phyloP scores from a whole-genome alignment of 1,139 yeast genomes.

The Arxiozyma slooffiae region DNA sequence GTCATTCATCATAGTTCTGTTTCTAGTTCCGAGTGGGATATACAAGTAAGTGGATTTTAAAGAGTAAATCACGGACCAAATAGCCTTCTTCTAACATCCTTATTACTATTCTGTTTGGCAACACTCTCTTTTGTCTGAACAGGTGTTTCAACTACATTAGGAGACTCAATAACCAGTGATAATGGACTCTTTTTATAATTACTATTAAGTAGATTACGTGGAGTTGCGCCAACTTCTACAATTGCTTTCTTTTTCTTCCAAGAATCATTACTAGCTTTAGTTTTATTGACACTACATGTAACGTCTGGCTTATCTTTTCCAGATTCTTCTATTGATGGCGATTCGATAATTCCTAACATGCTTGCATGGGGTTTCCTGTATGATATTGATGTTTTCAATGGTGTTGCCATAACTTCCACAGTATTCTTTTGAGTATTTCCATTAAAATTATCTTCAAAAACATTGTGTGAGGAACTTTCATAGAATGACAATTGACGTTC shows the following conservation, averaged over 20 bases:
- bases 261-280: neutral
- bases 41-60: neutral
- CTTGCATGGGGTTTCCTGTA: slow-evolving; percentile 5
- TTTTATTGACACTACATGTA: neutral
- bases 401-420: slow-evolving; percentile 28
- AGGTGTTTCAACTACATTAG: slow-evolving; percentile 1
- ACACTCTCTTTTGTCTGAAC: neutral
- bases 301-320: neutral
- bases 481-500: slow-evolving; percentile 1
- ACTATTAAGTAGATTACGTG: neutral
- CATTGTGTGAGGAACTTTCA: neutral
- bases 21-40: neutral
- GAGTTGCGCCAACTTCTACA: neutral
- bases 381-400: slow-evolving; percentile 12
- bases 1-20: no score
- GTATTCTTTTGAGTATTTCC: neutral
- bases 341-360: slow-evolving; percentile 19
- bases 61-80: slow-evolving; percentile 25
- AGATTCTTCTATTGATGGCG: slow-evolving; percentile 13
- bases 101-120: slow-evolving; percentile 5
- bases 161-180: neutral
- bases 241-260: neutral
- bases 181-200: neutral
- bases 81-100: slow-evolving; percentile 30
- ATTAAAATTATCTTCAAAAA: slow-evolving; percentile 3